Conservation (phyloP, 495 filamentous ascomycete species). For the Aspergillus hancockii region DNA sequence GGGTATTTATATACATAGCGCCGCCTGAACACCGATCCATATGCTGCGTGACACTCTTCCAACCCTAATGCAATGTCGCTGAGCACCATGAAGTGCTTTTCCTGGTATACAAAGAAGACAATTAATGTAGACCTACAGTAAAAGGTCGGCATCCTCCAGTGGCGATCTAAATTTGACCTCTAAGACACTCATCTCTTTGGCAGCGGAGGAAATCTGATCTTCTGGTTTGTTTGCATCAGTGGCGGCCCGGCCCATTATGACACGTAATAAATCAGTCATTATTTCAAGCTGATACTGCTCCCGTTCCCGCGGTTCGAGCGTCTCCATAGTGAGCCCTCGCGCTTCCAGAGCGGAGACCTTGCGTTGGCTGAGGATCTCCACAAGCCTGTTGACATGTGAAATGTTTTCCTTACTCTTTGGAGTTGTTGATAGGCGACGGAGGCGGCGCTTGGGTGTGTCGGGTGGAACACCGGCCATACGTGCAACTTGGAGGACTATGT, state of each 20-base stretch:
- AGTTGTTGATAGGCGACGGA: constrained; percentile 44
- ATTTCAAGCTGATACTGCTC: constrained; percentile 52
- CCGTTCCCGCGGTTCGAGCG: constrained; percentile 42
- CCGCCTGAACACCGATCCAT: constrained; percentile 1
- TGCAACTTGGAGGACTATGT: constrained; percentile 53
- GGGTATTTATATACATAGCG: not conserved
- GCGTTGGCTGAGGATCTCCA: constrained; percentile 40
- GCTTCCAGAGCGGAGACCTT: constrained; percentile 36
- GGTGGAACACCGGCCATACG: constrained; percentile 45
- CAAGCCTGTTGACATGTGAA: constrained; percentile 36
- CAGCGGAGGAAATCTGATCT: constrained; percentile 44
- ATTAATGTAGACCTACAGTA: constrained; percentile 19
- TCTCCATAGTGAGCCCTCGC: constrained; percentile 35
- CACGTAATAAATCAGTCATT: constrained; percentile 50
- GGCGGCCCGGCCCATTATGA: constrained; percentile 50
- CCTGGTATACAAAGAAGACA: not conserved
- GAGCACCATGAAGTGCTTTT: not conserved
- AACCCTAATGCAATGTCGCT: not conserved
- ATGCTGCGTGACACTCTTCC: not conserved
- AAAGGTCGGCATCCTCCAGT: constrained; percentile 33
- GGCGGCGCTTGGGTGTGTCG: constrained; percentile 41
- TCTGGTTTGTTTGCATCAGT: constrained; percentile 37
- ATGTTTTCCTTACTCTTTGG: constrained; percentile 49
- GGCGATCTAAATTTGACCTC: constrained; percentile 35
- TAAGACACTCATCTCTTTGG: constrained; percentile 56